Conservation (phyloP, 2,329 filamentous ascomycete species). For the Periglandula ipomoeae region DNA sequence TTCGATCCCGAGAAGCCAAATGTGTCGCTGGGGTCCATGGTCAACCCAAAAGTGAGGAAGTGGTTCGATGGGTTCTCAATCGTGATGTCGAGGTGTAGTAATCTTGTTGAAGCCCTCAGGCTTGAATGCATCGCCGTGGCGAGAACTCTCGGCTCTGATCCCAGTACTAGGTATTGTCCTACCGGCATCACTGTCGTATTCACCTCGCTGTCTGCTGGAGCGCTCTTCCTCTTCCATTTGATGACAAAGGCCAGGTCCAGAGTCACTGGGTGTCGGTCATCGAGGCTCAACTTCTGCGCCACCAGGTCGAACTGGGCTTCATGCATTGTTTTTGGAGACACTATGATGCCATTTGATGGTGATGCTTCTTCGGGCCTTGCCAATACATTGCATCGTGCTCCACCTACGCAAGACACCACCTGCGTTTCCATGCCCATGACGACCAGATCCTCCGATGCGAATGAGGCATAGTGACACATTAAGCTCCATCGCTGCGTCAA, state of each 20-base stretch:
- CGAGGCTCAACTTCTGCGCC: slow-evolving; percentile 67
- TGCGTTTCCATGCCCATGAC: slow-evolving; percentile 54
- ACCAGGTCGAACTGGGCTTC: slow-evolving; percentile 66
- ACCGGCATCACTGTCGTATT: slow-evolving; percentile 65
- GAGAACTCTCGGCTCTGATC: slow-evolving; percentile 79
- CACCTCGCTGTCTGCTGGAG: slow-evolving; percentile 20
- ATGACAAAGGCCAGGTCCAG: slow-evolving; percentile 70
- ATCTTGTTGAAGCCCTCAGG: slow-evolving; percentile 18
- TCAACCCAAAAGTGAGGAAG: slow-evolving; percentile 85
- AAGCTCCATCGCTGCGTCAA: slow-evolving; percentile 76
- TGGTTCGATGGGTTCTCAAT: slow-evolving; percentile 93
- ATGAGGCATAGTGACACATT: slow-evolving; percentile 64
- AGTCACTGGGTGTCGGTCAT: slow-evolving; percentile 68
- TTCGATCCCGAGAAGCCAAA: slow-evolving; percentile 93
- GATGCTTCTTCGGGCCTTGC: slow-evolving; percentile 27
- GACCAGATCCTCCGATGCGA: slow-evolving; percentile 61
- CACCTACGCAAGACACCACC: slow-evolving; percentile 51
- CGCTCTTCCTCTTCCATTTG: slow-evolving; percentile 58
- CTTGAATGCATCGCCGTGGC: slow-evolving; percentile 41
- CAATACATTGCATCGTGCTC: slow-evolving; percentile 46
- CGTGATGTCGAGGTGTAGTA: slow-evolving; percentile 46
- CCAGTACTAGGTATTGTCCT: slow-evolving; percentile 71
- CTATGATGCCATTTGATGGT: slow-evolving; percentile 31
- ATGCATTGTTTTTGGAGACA: slow-evolving; percentile 59
- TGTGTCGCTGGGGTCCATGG: slow-evolving; percentile 84